Percentiles rank a stretch among this genome's conserved stretches.
Conservation (phyloP, 2,329 filamentous ascomycete genomes). For the Pseudogymnoascus sp. region DNA sequence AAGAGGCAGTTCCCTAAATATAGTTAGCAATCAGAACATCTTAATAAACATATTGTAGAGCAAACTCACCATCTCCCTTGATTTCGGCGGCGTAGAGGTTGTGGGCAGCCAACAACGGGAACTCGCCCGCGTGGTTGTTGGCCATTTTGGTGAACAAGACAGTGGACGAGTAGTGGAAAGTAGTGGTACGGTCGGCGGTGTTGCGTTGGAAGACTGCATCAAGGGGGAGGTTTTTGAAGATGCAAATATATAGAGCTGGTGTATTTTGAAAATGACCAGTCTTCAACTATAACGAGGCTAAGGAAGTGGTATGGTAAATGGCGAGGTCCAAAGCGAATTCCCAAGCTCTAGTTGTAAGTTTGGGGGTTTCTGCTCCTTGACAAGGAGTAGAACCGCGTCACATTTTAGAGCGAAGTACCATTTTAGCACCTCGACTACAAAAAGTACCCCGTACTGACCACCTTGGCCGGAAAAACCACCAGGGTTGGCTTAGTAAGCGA, state of each 20-base stretch:
- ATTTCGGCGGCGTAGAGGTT: constrained; percentile 53
- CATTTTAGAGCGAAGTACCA: constrained; percentile 9
- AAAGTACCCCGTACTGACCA: constrained; percentile 7
- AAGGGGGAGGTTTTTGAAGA: neutral
- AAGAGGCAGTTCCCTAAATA: constrained; percentile 60
- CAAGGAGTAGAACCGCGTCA: constrained; percentile 9
- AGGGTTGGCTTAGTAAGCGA: neutral
- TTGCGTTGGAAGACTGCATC: constrained; percentile 6
- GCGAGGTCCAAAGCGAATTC: neutral
- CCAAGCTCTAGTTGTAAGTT: neutral
- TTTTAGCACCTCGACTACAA: neutral
- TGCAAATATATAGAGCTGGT: neutral
- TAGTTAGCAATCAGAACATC: constrained; percentile 16
- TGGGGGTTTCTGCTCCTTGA: neutral
- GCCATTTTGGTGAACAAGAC: constrained; percentile 1
- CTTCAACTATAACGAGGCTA: neutral
- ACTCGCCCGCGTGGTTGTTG: constrained; percentile 33
- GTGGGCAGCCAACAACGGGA: constrained; percentile 46
- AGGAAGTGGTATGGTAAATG: neutral
- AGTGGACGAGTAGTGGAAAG: neutral
- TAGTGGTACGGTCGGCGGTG: constrained; percentile 1
- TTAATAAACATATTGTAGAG: neutral
- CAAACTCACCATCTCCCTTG: constrained; percentile 51
- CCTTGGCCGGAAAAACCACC: constrained; percentile 4
- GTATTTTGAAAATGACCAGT: neutral